Evolutionary conservation across 1,284 basidiomycete genomes (phyloP).

Genomic region (Cronartium quercuum): DNA sequence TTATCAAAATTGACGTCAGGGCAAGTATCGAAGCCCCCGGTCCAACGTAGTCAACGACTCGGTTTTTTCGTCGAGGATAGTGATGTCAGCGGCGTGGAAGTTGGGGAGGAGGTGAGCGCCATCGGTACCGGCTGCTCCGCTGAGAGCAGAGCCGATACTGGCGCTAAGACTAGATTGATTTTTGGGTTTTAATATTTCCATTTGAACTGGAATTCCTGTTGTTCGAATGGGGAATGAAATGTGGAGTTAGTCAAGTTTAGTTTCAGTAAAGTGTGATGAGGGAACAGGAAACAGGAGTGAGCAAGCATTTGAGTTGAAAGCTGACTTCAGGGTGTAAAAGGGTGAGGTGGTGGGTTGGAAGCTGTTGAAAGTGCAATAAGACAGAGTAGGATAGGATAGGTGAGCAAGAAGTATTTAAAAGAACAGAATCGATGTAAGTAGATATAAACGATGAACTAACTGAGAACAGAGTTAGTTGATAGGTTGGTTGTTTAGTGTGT

Average conservation of each 20-base stretch:
- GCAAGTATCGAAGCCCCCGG: conserved; percentile 23
- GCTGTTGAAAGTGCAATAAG: background rate
- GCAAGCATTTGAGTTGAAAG: background rate
- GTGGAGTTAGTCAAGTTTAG: too few relatives aligned
- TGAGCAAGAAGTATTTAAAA: too few relatives aligned
- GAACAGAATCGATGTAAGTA: too few relatives aligned
- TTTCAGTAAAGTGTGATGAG: too few relatives aligned
- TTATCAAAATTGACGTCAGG: conserved; percentile 34
- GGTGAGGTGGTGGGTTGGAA: too few relatives aligned
- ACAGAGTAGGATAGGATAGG: background rate
- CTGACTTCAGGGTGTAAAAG: background rate
- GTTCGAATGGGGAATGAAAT: background rate
- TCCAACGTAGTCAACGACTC: conserved; percentile 39
- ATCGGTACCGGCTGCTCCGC: conserved; percentile 39
- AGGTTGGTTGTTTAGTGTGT: too few relatives aligned
- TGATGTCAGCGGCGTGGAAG: conserved; percentile 14
- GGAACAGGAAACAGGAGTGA: background rate
- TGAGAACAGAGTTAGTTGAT: too few relatives aligned
- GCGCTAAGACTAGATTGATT: conserved; percentile 38
- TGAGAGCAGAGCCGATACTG: conserved; percentile 38
- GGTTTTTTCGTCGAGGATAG: conserved; percentile 10
- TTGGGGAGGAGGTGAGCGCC: conserved; percentile 16
- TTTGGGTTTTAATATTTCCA: conserved; percentile 36
- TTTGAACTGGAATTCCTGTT: background rate
- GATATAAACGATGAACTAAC: too few relatives aligned